Base-by-base conservation (phyloP, 2,329 filamentous ascomycete genomes). In the Xylariaceae sp. region DNA sequence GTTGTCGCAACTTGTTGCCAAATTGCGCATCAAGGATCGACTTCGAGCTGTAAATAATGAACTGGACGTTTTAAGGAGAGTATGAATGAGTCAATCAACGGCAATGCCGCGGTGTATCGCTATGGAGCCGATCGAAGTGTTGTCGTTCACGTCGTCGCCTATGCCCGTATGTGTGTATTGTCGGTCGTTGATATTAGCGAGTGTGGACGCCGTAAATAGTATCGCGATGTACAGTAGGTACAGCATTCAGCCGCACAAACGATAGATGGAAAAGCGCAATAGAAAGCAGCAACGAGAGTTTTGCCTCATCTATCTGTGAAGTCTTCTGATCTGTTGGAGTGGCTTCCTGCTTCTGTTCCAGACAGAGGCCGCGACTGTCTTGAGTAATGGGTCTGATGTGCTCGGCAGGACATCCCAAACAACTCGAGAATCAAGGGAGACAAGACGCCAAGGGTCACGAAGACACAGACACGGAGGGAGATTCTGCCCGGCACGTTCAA, bases 1-100 rank as follows among this genome's bases (percentile, higher is more conserved):
- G 39, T 40, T 29, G 51, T 52, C 48, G 41, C 45, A 50, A 31
- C 27, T 51, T 30, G 45, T 35, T n/a, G 29, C 26, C 40, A 31
- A n/a, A 11, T 35, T 19, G 49, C 48, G 48, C 47, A 50, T 47
- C 29, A 27, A 30, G 12, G 4, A 47, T 40, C 40, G 35, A 35
- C 32, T 19, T n/a, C n/a, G n/a, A 46, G 31, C 27, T 19, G 7
- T 9, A 39, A 35, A 3, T 11, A 27, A 32, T 41, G n/a, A 12
- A 31, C 30, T 39, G 9, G 27, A n/a, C 19, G 11, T 5, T 6
- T 19, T 19, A 9, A 26, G 8, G 19, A 45, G 43, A 29, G 29
- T 31, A 31, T 31, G 43, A 32, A 31, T 27, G 43, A 31, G 29
- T 29, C 43, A 27, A 45, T 45, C 6, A 45, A 45, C 11, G 43